These are phyloP conservation scores for Stenogyne calaminthoides DNA, from an alignment of 305 asterid genomes.

Conservation along the genomic window DNA sequence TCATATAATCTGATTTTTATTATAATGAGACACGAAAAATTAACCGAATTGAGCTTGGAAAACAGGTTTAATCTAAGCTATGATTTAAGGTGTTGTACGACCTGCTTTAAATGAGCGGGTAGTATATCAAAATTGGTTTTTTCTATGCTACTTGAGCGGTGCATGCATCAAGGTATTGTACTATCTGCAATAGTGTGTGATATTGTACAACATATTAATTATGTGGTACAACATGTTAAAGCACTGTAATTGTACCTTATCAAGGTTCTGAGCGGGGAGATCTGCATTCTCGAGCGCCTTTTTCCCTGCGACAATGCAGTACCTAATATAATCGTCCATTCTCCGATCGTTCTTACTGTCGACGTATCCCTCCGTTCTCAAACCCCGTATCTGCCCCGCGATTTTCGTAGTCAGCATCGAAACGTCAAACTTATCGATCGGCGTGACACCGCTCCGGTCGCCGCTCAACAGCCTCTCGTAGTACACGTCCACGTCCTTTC, in stretches of 20 bases:
- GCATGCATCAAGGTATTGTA: too few relatives aligned
- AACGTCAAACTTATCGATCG: neutral
- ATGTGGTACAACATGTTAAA: too few relatives aligned
- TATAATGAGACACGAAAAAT: too few relatives aligned
- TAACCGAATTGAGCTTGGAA: too few relatives aligned
- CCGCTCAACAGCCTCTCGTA: neutral
- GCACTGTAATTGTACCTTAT: neutral
- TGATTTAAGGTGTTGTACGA: too few relatives aligned
- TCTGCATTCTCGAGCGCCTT: neutral
- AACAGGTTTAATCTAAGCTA: too few relatives aligned
- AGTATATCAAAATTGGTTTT: too few relatives aligned
- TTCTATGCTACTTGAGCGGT: too few relatives aligned
- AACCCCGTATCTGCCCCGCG: neutral
- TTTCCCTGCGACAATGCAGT: neutral
- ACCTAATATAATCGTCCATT: neutral
- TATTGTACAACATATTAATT: too few relatives aligned
- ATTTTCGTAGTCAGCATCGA: neutral
- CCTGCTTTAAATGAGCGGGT: too few relatives aligned
- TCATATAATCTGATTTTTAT: too few relatives aligned
- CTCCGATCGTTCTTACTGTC: neutral
- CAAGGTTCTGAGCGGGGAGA: neutral
- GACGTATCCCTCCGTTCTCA: neutral
- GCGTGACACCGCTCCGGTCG: neutral
- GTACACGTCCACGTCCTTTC: neutral
- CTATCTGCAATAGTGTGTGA: too few relatives aligned